These are phyloP conservation scores for Arthrobotrys sinensis DNA, from an alignment of 2,329 filamentous ascomycete species.

Conservation along the genomic window DNA sequence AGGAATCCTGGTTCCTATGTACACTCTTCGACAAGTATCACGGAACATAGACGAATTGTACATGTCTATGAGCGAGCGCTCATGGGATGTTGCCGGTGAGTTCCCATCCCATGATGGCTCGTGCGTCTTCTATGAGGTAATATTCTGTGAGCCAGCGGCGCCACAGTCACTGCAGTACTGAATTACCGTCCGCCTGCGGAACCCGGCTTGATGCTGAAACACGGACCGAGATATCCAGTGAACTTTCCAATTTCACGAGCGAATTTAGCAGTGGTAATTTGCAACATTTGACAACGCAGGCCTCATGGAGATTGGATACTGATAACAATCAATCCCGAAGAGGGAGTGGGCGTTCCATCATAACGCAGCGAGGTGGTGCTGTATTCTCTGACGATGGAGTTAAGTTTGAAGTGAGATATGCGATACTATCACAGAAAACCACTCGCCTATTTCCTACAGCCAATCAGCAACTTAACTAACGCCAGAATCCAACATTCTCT, in stretches of 20 bases:
- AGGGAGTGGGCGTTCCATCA: too few species aligned
- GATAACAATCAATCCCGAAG: too few species aligned
- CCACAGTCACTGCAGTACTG: constrained; percentile 20
- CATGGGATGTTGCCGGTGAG: background rate
- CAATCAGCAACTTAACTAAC: too few species aligned
- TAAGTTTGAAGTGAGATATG: too few species aligned
- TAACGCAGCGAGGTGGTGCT: too few species aligned
- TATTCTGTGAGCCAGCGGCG: background rate
- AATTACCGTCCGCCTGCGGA: constrained; percentile 15
- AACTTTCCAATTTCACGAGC: constrained; percentile 6
- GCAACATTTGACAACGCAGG: constrained; percentile 10
- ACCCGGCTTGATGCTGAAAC: background rate
- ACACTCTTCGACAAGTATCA: background rate
- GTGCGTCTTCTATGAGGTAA: background rate
- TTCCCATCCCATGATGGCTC: background rate
- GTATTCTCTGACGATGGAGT: too few species aligned
- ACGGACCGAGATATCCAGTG: constrained; percentile 8
- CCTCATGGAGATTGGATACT: background rate
- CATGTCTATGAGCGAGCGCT: background rate
- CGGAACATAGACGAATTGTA: too few species aligned
- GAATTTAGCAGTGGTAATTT: background rate
- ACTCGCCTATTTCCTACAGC: too few species aligned
- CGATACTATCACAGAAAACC: too few species aligned
- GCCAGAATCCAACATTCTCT: too few species aligned
- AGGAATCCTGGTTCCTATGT: background rate